phyloP scores from a whole-genome alignment of 768 basidiomycete species.

The Lyophyllum semitale region DNA sequence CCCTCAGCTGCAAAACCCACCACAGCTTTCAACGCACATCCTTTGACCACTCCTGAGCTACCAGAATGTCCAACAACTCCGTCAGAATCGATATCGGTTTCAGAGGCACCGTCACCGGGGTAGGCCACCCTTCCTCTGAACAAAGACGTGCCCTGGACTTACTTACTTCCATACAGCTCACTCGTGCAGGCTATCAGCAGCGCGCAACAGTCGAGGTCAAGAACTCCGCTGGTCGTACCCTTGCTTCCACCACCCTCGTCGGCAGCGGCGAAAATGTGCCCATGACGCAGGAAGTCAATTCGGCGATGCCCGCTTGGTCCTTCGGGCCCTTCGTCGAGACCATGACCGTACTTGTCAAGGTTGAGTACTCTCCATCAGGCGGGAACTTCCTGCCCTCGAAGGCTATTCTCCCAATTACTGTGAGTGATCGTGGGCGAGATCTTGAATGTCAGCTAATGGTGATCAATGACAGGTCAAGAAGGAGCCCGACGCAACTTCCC shows the following conservation, averaged over 20 bases:
- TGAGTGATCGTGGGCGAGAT: background rate
- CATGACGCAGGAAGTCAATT: constrained; percentile 4
- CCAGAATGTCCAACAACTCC: background rate
- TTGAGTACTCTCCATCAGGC: background rate
- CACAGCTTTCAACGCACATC: background rate
- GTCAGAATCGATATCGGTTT: constrained; percentile 3
- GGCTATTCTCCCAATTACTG: constrained; percentile 2
- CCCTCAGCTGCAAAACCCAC: background rate
- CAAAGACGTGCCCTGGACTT: background rate
- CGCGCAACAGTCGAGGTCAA: constrained; percentile 6
- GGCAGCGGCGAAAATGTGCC: constrained; percentile 2
- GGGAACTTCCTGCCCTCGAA: constrained; percentile 3
- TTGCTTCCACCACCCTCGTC: constrained; percentile 5
- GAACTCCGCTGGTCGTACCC: background rate
- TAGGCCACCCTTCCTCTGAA: background rate
- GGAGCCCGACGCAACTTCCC: background rate
- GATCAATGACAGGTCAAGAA: background rate
- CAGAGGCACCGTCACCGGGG: constrained; percentile 7
- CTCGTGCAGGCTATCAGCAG: constrained; percentile 1
- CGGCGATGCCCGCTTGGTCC: background rate
- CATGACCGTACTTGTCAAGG: background rate
- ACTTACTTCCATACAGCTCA: background rate
- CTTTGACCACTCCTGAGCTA: background rate
- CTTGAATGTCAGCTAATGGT: background rate
- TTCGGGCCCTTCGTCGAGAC: constrained; percentile 12